Base-by-base conservation (phyloP, 495 filamentous ascomycete species). In the Xylaria grammica region DNA sequence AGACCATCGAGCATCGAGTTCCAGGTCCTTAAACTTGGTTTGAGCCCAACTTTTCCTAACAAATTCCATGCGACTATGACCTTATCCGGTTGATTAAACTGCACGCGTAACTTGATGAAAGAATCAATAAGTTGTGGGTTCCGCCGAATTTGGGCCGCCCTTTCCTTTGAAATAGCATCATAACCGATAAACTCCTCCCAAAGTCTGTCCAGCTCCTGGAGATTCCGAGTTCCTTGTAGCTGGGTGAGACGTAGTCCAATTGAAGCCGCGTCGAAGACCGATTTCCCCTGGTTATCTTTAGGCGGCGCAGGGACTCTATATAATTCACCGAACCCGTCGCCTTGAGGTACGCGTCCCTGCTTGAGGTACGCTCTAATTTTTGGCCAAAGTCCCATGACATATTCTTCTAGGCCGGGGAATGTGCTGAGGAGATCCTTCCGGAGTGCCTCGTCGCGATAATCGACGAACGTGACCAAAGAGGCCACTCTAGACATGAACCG, bases 1-100 rank as follows among this genome's bases (percentile, higher is more conserved):
- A 83, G 87, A 19, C 89, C 90, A 27, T 78, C 66, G 26, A 92
- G 78, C 86, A 91, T 90, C 29, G 81, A 74, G 40, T 81, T 85
- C 85, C 85, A 91, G 0, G 88, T 87, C 56, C 72, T 78, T 15
- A 85, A 64, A 13, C 75, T 82, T 20, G 89, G 87, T 32, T 73
- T 69, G 32, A 85, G 66, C 0, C 83, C 84, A 58, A 73, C 55
- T 11, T 70, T 58, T 36, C 85, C 74, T 81, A 90, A 85, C 58
- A 79, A 66, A 61, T 87, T 86, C 85, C 87, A 89, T 4, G 86
- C 84, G 2, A 83, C 74, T 27, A 87, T 74, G 11, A 87, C 81
- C 3, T 74, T 66, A n/a, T 82, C 69, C 0, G 79, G 75, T 62
- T 76, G 76, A 27, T 78, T 69, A 20, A 90, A 62, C 2, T 73